Evolutionary conservation across 2,329 filamentous ascomycete genomes (phyloP).

Genomic region (Pseudonectria buxi): DNA sequence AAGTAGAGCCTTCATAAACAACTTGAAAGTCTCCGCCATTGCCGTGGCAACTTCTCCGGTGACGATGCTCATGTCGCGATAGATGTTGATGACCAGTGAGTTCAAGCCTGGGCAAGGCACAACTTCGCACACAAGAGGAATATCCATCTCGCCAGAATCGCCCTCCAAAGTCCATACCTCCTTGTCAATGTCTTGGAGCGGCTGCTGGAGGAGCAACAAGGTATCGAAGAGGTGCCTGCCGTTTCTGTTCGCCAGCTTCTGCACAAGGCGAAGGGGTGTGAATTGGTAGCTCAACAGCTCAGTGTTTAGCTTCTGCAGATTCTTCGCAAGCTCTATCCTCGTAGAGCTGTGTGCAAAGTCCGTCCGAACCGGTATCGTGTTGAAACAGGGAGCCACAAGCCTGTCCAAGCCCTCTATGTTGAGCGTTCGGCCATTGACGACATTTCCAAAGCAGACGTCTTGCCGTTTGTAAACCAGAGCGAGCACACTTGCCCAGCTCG

Average conservation of each 20-base stretch:
- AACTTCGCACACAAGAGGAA: conserved; percentile 72
- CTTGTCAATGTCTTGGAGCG: conserved; percentile 47
- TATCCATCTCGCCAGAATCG: conserved; percentile 61
- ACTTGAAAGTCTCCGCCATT: conserved; percentile 26
- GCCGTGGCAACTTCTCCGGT: conserved; percentile 19
- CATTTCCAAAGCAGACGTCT: conserved; percentile 82
- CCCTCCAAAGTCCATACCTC: conserved; percentile 49
- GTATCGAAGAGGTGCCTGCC: conserved; percentile 66
- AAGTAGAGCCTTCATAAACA: conserved; percentile 21
- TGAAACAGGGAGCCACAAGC: conserved; percentile 87
- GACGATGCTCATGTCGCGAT: conserved; percentile 48
- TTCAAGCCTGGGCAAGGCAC: conserved; percentile 48
- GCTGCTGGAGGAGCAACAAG: conserved; percentile 70
- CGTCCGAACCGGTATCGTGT: conserved; percentile 69
- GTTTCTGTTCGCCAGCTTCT: conserved; percentile 38
- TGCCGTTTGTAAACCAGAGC: conserved; percentile 44
- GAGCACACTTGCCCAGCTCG: conserved; percentile 64
- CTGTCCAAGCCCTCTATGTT: conserved; percentile 58
- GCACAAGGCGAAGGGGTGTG: conserved; percentile 66
- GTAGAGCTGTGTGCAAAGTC: conserved; percentile 40
- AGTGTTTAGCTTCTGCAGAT: conserved; percentile 55
- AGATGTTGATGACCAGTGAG: conserved; percentile 51
- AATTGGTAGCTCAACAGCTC: conserved; percentile 64
- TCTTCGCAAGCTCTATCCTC: conserved; percentile 51
- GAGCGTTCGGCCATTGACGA: conserved; percentile 70